Percentiles rank a stretch among this genome's conserved stretches.
These are phyloP conservation scores for Termitomyces sp. DNA, from an alignment of 768 basidiomycete species.

Conservation along the genomic window DNA sequence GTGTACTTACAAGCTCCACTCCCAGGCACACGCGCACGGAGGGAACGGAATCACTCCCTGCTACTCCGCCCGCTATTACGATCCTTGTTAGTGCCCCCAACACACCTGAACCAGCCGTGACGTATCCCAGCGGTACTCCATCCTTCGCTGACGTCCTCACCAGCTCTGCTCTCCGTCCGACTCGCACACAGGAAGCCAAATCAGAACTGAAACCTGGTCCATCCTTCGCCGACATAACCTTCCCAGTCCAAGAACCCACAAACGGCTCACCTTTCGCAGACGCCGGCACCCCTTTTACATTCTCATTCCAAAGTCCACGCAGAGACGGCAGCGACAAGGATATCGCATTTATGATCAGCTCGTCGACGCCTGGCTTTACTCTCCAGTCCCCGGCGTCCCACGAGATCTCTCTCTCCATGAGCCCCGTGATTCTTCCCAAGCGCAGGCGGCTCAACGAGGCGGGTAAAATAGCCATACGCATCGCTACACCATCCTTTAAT, in stretches of 20 bases:
- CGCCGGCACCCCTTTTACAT: not conserved
- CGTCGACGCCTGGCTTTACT: not conserved
- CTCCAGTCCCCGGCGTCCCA: not conserved
- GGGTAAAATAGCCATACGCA: not conserved
- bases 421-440: not conserved
- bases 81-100: not conserved
- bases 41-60: not conserved
- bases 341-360: not conserved
- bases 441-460: not conserved
- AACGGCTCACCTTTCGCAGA: not conserved
- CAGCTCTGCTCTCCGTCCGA: not conserved
- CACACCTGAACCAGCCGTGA: not conserved
- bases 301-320: not conserved
- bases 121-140: not conserved
- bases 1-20: not conserved
- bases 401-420: not conserved
- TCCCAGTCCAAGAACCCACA: too few relatives aligned
- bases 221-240: not conserved
- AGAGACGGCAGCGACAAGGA: not conserved
- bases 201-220: not conserved
- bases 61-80: not conserved
- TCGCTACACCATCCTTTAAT: not conserved
- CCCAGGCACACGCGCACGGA: not conserved
- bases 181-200: not conserved
- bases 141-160: not conserved